A percentile compares a stretch with the other conserved stretches of the same genome.
These are phyloP conservation scores for Rhodofomes roseus DNA, from an alignment of 1,284 basidiomycete genomes.

Conservation along the genomic window DNA sequence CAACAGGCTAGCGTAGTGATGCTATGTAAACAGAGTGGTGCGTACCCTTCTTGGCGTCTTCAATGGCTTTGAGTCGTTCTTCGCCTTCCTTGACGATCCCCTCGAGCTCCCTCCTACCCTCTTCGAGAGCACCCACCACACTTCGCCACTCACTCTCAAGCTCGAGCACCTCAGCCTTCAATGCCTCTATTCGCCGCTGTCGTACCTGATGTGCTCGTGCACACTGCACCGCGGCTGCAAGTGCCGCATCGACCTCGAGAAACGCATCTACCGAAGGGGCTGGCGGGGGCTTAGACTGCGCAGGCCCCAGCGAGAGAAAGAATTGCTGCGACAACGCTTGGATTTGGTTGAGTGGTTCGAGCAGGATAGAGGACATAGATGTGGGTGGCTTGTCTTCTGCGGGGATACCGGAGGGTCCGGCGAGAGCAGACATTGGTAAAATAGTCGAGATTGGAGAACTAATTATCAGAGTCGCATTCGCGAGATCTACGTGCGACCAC, in stretches of 20 bases:
- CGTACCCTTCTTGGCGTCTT: slow-evolving; percentile 66
- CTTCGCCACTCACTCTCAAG: slow-evolving; percentile 65
- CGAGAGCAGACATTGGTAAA: not conserved
- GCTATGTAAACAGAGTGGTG: no score
- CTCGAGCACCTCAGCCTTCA: slow-evolving; percentile 65
- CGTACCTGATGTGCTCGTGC: slow-evolving; percentile 69
- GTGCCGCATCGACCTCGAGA: slow-evolving; percentile 52
- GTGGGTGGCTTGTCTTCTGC: slow-evolving; percentile 5
- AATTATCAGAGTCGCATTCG: no score
- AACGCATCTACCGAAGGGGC: slow-evolving; percentile 62
- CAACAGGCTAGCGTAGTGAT: no score
- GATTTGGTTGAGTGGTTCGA: slow-evolving; percentile 60
- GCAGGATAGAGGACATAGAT: slow-evolving; percentile 46
- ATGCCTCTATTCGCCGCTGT: slow-evolving; percentile 65
- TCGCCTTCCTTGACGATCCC: slow-evolving; percentile 69
- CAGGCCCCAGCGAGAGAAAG: slow-evolving; percentile 67
- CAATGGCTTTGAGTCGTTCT: slow-evolving; percentile 61
- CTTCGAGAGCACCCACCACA: slow-evolving; percentile 57
- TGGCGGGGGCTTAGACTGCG: slow-evolving; percentile 55
- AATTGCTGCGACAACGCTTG: slow-evolving; percentile 64
- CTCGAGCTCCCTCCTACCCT: slow-evolving; percentile 64
- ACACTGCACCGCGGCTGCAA: slow-evolving; percentile 61
- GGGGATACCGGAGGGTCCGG: not conserved
- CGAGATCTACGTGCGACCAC: no score
- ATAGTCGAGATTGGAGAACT: no score